Evolutionary conservation across 495 filamentous ascomycete species (phyloP), one percentile per base, ranked within the genome.

Genomic region (Choiromyces venosus): DNA sequence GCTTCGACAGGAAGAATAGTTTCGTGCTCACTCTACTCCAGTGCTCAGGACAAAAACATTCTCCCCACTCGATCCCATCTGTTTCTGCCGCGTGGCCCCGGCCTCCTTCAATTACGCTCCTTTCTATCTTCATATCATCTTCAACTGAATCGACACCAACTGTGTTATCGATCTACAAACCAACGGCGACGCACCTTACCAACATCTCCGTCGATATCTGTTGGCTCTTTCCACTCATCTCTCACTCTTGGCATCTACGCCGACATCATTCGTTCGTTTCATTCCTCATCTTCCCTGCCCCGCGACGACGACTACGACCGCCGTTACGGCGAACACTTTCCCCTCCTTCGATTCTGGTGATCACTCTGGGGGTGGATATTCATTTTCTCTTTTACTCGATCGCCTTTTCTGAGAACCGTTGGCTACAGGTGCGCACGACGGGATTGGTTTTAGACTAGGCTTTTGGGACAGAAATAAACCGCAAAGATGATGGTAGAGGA

Each of bases 401-500:
- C 29, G 52, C n/a, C 46, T 56, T 38, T 52, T 46, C 66, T 56
- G 74, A 19, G 36, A 25, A 36, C 69, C 16, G 65, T 38, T 73
- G 36, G 52, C 16, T 40, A 64, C 67, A 29, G 64, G 46, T 69
- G 76, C 77, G 69, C 72, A 73, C 66, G 52, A 61, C 72, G 68
- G 68, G 46, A 25, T 66, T 21, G 65, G 52, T 37, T 71, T 75
- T 68, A 79, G 67, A 46, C 67, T 70, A 40, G 69, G 66, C 56
- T 73, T 66, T 65, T 52, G 76, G 33, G 44, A 36, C 65, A 40
- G 33, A 40, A 69, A 68, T 69, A 65, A 46, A 67, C 46, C 9
- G 70, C 52, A 35, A 39, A 37, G 21, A 71, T 76, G 78, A 93
- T 92, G 88, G 74, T 94, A 82, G 90, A 93, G 84, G 92, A 96